phyloP scores from a whole-genome alignment of 2,329 filamentous ascomycete genomes.

The Diaporthe amygdali region DNA sequence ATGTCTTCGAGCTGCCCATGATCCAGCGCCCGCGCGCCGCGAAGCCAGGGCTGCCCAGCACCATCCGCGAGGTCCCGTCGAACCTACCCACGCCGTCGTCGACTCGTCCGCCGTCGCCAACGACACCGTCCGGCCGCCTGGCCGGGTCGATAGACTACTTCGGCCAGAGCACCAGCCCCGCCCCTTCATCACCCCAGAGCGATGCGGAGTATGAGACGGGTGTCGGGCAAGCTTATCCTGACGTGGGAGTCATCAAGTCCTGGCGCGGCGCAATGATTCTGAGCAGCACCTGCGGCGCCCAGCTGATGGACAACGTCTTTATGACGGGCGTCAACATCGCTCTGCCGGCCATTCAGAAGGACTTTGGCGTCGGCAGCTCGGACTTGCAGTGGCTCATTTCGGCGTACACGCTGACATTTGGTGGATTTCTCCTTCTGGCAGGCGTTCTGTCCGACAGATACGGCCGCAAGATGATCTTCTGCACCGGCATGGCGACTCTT shows the following conservation, averaged over 20 bases:
- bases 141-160: slow-evolving; percentile 1
- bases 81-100: slow-evolving; percentile 18
- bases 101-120: slow-evolving; percentile 6
- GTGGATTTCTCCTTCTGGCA: slow-evolving; percentile 39
- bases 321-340: slow-evolving; percentile 48
- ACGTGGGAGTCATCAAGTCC: slow-evolving; percentile 31
- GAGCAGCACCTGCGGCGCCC: slow-evolving; percentile 45
- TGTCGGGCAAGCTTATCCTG: slow-evolving; percentile 20
- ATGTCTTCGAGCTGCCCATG: slow-evolving; percentile 19
- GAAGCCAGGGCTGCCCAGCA: slow-evolving; percentile 16
- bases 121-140: neutral
- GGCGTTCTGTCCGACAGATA: slow-evolving; percentile 43
- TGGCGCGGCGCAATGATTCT: slow-evolving; percentile 44
- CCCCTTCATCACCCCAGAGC: neutral
- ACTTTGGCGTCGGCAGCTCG: slow-evolving; percentile 29
- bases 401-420: slow-evolving; percentile 45
- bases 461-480: slow-evolving; percentile 43
- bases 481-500: slow-evolving; percentile 40
- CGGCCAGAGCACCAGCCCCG: neutral
- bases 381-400: slow-evolving; percentile 47
- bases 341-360: slow-evolving; percentile 43
- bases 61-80: slow-evolving; percentile 20
- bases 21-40: slow-evolving; percentile 18
- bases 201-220: slow-evolving; percentile 15
- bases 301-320: slow-evolving; percentile 49